A percentile compares a stretch with the other conserved stretches of the same genome.
phyloP scores from a whole-genome alignment of 2,329 filamentous ascomycete species.

The Venturia nashicola region DNA sequence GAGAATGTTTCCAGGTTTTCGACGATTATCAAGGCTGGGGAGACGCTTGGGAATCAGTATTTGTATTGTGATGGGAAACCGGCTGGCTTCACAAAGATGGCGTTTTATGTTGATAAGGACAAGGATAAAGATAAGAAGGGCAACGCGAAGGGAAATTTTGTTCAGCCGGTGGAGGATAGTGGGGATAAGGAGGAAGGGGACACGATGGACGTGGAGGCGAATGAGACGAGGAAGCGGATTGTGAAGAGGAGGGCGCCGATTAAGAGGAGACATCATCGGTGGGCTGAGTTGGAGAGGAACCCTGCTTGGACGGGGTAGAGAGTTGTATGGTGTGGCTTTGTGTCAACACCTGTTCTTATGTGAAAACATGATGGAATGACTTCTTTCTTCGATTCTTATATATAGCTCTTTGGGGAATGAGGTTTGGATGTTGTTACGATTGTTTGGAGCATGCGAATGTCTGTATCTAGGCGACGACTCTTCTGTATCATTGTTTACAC shows the following conservation, averaged over 20 bases:
- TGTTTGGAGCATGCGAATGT: no score
- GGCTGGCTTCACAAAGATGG: neutral
- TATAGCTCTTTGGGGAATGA: neutral
- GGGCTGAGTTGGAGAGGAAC: neutral
- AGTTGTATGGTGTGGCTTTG: no score
- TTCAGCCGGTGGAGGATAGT: neutral
- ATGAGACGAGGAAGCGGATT: neutral
- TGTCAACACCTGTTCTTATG: no score
- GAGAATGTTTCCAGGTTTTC: neutral
- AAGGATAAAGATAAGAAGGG: neutral
- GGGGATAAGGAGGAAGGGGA: neutral
- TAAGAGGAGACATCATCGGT: neutral
- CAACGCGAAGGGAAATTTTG: neutral
- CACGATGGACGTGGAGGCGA: neutral
- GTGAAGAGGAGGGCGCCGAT: neutral
- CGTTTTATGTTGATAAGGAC: neutral
- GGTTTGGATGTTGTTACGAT: neutral
- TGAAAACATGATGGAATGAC: neutral
- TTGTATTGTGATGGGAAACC: conserved; percentile 5
- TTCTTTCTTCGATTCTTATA: conserved; percentile 3
- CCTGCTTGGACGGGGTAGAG: neutral
- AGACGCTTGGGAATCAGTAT: neutral
- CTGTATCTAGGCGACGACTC: no score
- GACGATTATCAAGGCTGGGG: conserved; percentile 6
- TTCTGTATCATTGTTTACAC: no score